These are phyloP conservation scores for Mycena metata DNA, from an alignment of 768 basidiomycete genomes.

Conservation along the genomic window DNA sequence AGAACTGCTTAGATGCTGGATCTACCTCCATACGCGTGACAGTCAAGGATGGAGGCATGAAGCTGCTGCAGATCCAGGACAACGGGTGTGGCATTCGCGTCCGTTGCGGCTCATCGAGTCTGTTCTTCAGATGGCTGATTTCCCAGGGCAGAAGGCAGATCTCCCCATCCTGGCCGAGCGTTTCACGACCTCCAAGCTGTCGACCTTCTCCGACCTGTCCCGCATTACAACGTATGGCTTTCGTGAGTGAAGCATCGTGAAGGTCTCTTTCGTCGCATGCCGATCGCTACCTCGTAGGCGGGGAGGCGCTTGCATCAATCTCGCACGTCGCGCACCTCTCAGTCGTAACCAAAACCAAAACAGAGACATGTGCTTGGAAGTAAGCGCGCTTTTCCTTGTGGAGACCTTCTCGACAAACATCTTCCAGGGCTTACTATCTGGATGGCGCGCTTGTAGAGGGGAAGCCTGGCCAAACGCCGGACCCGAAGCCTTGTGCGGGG, in stretches of 20 bases:
- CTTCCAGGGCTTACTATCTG: constrained; percentile 79
- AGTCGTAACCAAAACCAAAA: constrained; percentile 90
- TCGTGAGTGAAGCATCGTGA: constrained; percentile 63
- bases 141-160: constrained; percentile 76
- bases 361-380: constrained; percentile 93
- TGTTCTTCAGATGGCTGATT: background rate
- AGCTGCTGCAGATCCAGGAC: constrained; percentile 94
- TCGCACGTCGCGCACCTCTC: constrained; percentile 93
- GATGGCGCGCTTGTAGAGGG: constrained; percentile 81
- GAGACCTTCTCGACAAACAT: background rate
- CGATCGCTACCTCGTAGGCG: constrained; percentile 16
- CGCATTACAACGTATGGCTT: constrained; percentile 95
- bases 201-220: constrained; percentile 87
- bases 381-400: constrained; percentile 56
- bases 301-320: constrained; percentile 96
- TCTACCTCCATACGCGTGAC: constrained; percentile 88
- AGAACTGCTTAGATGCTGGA: constrained; percentile 96
- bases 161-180: constrained; percentile 92
- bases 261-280: background rate
- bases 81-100: constrained; percentile 97
- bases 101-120: constrained; percentile 43
- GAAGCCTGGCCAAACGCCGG: constrained; percentile 77
- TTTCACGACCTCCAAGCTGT: constrained; percentile 95
- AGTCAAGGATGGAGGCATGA: constrained; percentile 96
- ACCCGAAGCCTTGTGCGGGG: constrained; percentile 92